Base-by-base conservation (phyloP, 1,284 basidiomycete species). In the Apiotrichum gracile region DNA sequence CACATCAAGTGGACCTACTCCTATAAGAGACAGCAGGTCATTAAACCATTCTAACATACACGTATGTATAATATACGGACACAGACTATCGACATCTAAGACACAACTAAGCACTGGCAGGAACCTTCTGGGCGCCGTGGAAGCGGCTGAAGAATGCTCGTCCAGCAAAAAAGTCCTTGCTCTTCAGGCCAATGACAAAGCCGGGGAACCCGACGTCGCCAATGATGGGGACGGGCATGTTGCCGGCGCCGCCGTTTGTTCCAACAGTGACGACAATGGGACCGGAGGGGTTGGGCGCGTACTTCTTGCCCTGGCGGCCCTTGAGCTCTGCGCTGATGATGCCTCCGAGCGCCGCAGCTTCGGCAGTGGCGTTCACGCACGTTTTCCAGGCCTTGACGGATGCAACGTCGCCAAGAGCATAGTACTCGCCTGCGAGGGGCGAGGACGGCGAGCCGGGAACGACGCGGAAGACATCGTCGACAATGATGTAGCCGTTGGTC, bases 321-420 rank as follows among this genome's bases (percentile, higher is more conserved):
- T 63, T 61, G 58, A 67, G 34, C 27, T 64, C 63, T 31, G 65
- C 64, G 12, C 64, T 54, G 47, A 72, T 54, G 53, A 67, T 67
- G 34, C 24, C 55, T 16, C 43, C 62, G 10, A 52, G 59, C 7
- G 51, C 51, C 2, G 33, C 37, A 7, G 61, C 59, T 39, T 61
- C 61, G 25, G 22, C 40, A 1, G 6, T 9, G 17, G 66, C 67
- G 1, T 56, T 57, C 25, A 72, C 62, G 38, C 40, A 35, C 0
- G 70, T 70, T 52, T 69, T 64, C 61, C 66, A 69, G 7, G 66
- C 66, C 2, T 65, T 62, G 2, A 66, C 56, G 31, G 61, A 55
- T 19, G 64, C 61, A 41, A 66, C 66, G 52, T 76, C 74, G 25
- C 74, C 73, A 54, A 69, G 64, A 10, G 74, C 70, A 43, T 69